Evolutionary conservation across 73 alveolate species (phyloP), one percentile per base, ranked within the genome.

Genomic region (Urostyla sp.): DNA sequence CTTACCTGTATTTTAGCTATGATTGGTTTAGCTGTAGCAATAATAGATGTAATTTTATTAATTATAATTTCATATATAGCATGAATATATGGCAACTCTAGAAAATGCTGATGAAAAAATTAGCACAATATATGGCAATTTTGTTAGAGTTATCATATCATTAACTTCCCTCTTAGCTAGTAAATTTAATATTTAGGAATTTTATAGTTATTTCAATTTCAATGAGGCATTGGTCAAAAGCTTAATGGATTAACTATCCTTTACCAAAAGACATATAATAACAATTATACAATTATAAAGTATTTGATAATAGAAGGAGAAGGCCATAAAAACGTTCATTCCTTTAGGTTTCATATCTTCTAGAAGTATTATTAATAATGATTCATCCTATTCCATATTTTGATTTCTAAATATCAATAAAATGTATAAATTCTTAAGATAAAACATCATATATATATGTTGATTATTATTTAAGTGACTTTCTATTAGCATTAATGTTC

Each of bases 401-500:
- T 4, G 83, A 69, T 48, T 49, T 16, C 38, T 23, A 69, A 7
- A 46, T 69, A n/a, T 24, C 67, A 30, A 35, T 69, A 13, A 45
- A 26, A 34, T 1, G 53, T 16, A 44, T 69, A 6, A 69, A 49
- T 55, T 3, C 16, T 3, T 28, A n/a, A 18, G 80, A 69, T 48
- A 69, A 48, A 24, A 8, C 27, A 53, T 11, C 44, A 5, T 69
- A 69, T 49, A 69, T 49, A 3, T 50, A 40, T 0, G 75, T 59
- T 11, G 51, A 45, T 30, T 88, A 83, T 55, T 38, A 50, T 13
- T 35, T 74, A 0, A 38, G 84, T 48, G 90, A 88, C 54, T 52
- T 88, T 38, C 44, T 84, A 21, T 58, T 75, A 20, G 50, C 45
- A 27, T 88, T 88, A 36, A 88, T 88, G 95, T 88, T 51, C 51